Conservation (phyloP, 2,329 filamentous ascomycete genomes). For the Colletotrichum truncatum region DNA sequence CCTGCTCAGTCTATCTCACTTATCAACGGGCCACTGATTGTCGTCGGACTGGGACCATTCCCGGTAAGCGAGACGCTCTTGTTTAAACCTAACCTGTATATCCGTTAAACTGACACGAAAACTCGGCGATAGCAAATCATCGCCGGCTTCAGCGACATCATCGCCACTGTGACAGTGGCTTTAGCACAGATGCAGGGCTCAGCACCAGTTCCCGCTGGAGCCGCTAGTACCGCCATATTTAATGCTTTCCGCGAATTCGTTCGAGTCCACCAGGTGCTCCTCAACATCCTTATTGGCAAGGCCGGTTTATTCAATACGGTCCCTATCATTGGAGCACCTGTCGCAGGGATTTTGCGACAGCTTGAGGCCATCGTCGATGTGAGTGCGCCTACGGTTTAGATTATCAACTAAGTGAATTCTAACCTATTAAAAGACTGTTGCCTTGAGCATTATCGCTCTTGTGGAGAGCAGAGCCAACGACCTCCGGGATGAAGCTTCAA, state of each 20-base stretch:
- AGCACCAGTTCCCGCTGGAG: conserved; percentile 13
- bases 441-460: too few species aligned
- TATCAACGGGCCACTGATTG: conserved; percentile 37
- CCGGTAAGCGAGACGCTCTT: conserved; percentile 38
- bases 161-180: conserved; percentile 32
- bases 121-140: conserved; percentile 42
- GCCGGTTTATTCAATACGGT: conserved; percentile 37
- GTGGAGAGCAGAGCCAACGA: too few species aligned
- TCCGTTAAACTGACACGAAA: background rate
- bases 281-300: conserved; percentile 46
- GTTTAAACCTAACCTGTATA: background rate
- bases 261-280: conserved; percentile 39
- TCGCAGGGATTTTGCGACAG: conserved; percentile 37
- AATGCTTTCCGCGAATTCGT: conserved; percentile 42
- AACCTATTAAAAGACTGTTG: too few species aligned
- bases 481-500: too few species aligned
- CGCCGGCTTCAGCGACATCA: conserved; percentile 40
- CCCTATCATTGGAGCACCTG: conserved; percentile 39
- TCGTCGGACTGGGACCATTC: conserved; percentile 40
- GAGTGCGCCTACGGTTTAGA: too few species aligned
- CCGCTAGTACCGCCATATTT: conserved; percentile 33
- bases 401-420: too few species aligned
- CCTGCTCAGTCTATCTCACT: conserved; percentile 38
- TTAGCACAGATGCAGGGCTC: conserved; percentile 33
- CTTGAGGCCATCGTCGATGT: conserved; percentile 38